Conservation (phyloP, 2,329 filamentous ascomycete genomes). For the Massarina eburnea region DNA sequence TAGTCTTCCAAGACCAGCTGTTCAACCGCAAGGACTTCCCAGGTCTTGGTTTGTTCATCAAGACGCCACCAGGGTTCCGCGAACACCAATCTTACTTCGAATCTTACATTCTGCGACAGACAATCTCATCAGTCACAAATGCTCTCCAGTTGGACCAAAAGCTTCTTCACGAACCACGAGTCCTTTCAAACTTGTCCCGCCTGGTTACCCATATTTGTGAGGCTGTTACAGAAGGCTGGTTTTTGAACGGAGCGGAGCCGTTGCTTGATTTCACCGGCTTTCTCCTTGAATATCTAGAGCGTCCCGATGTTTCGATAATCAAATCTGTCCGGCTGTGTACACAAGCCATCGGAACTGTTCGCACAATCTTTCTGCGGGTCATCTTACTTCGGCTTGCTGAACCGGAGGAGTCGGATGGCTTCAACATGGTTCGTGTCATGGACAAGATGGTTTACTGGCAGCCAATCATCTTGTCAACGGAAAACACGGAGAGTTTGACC, state of each 20-base stretch:
- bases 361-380: constrained; percentile 75
- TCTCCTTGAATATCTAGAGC: constrained; percentile 84
- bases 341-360: constrained; percentile 75
- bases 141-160: constrained; percentile 72
- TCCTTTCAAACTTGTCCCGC: constrained; percentile 83
- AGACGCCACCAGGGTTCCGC: constrained; percentile 87
- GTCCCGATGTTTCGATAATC: constrained; percentile 74
- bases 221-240: constrained; percentile 94
- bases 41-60: constrained; percentile 81
- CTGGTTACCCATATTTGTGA: constrained; percentile 82
- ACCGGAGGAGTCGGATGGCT: constrained; percentile 67
- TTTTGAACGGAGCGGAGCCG: constrained; percentile 80
- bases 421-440: constrained; percentile 71
- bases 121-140: constrained; percentile 70
- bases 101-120: constrained; percentile 79
- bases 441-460: constrained; percentile 95
- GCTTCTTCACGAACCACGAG: constrained; percentile 74
- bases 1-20: constrained; percentile 83
- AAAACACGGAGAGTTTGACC: constrained; percentile 77
- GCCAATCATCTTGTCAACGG: constrained; percentile 77
- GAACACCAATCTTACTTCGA: constrained; percentile 96
- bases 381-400: constrained; percentile 82
- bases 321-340: constrained; percentile 92
- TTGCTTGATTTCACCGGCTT: constrained; percentile 85
- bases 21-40: constrained; percentile 86